A percentile compares a stretch with the other conserved stretches of the same genome.
Conservation (phyloP, 768 basidiomycete genomes). For the Leccinum imitatum region DNA sequence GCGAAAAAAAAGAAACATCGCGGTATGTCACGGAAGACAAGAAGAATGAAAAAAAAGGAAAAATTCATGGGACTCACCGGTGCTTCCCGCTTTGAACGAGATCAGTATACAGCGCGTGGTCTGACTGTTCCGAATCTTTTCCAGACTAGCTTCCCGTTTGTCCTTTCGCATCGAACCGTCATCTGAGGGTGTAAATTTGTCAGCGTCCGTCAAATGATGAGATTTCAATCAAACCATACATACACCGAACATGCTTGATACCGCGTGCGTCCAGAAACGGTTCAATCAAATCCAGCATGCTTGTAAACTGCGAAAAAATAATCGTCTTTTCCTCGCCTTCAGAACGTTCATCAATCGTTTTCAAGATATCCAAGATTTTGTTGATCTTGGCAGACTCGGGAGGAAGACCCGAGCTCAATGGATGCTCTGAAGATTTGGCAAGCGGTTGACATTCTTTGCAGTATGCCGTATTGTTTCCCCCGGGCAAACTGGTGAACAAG, state of each 20-base stretch:
- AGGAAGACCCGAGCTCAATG: conserved; percentile 39
- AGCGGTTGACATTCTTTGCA: conserved; percentile 62
- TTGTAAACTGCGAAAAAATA: conserved; percentile 92
- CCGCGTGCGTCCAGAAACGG: conserved; percentile 73
- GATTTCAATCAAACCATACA: conserved; percentile 35
- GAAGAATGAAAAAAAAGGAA: neutral
- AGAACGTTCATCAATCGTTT: conserved; percentile 58
- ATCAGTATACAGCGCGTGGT: conserved; percentile 79
- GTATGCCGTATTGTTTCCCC: conserved; percentile 36
- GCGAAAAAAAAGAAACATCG: neutral
- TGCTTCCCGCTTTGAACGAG: conserved; percentile 94
- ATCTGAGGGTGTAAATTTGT: conserved; percentile 47
- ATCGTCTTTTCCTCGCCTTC: conserved; percentile 84
- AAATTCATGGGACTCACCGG: conserved; percentile 49
- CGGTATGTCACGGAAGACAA: neutral
- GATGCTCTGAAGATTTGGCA: conserved; percentile 43
- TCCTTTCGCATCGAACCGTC: conserved; percentile 83
- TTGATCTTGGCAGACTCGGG: conserved; percentile 85
- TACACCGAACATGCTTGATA: conserved; percentile 82
- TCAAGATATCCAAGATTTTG: conserved; percentile 73
- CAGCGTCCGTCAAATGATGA: conserved; percentile 2
- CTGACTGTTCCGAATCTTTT: conserved; percentile 63
- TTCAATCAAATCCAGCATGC: conserved; percentile 82
- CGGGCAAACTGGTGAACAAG: conserved; percentile 15
- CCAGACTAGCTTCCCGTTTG: conserved; percentile 72